phyloP scores from a whole-genome alignment of 148 eudicot species.

The Hydrangea macrophylla region DNA sequence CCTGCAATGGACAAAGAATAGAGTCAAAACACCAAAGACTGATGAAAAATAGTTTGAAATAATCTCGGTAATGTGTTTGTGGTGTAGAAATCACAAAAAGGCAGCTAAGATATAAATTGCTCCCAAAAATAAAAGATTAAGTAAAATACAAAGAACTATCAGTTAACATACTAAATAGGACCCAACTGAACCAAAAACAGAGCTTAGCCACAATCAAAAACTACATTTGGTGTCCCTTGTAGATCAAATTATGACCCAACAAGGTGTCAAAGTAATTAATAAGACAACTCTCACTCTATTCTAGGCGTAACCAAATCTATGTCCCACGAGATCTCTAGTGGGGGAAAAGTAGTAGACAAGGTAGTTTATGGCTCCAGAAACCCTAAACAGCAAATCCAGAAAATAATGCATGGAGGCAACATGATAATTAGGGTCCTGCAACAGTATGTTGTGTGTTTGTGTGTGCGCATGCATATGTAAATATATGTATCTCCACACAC shows the following conservation, averaged over 20 bases:
- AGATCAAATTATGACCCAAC: background rate
- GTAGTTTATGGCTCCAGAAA: background rate
- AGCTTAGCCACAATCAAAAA: background rate
- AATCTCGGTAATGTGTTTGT: background rate
- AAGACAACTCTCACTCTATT: background rate
- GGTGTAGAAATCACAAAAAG: background rate
- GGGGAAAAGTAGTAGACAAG: background rate
- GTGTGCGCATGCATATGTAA: too few species aligned
- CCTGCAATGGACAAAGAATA: constrained; percentile 32
- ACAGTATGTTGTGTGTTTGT: too few species aligned
- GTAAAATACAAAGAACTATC: background rate
- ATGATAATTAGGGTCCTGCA: background rate
- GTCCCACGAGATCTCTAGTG: background rate
- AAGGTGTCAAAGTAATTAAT: background rate
- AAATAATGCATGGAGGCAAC: background rate
- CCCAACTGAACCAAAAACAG: background rate
- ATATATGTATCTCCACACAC: too few species aligned
- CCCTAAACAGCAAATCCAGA: background rate
- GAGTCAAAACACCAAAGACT: background rate
- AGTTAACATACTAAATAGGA: background rate
- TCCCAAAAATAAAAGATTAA: background rate
- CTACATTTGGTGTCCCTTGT: background rate
- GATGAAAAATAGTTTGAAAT: background rate
- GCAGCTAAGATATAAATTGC: background rate
- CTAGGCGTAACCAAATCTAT: background rate